These are phyloP conservation scores for Fusarium duplospermum DNA, from an alignment of 2,329 filamentous ascomycete genomes.

Conservation along the genomic window DNA sequence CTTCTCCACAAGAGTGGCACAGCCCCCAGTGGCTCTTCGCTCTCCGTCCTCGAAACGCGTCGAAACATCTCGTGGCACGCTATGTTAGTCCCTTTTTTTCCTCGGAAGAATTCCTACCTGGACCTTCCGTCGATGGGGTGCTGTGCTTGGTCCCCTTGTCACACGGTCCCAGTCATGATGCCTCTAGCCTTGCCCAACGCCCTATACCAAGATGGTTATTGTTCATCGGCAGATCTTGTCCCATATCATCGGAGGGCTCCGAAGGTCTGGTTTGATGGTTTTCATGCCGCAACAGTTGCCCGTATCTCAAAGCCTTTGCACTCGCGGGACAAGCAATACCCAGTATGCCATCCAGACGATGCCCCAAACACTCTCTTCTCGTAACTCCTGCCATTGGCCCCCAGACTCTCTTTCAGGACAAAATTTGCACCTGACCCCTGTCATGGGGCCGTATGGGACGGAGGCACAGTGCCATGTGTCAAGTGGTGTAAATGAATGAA, in stretches of 20 bases:
- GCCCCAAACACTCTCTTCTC: neutral
- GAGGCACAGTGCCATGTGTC: neutral
- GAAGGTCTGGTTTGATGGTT: constrained; percentile 7
- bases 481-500: neutral
- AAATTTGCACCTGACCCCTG: neutral
- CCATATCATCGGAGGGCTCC: constrained; percentile 6
- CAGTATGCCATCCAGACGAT: neutral
- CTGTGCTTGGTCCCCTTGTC: constrained; percentile 30
- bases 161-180: constrained; percentile 24
- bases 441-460: neutral
- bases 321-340: constrained; percentile 6
- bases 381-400: neutral
- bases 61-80: constrained; percentile 35
- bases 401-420: neutral
- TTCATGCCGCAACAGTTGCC: constrained; percentile 1
- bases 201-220: neutral
- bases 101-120: neutral
- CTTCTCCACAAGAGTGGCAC: constrained; percentile 16
- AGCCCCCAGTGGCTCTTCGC: constrained; percentile 4
- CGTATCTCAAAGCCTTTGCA: constrained; percentile 10
- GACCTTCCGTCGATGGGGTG: neutral
- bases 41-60: constrained; percentile 29
- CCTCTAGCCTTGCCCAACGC: constrained; percentile 3
- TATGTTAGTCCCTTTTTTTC: constrained; percentile 5
- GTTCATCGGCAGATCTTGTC: constrained; percentile 8